Evolutionary conservation across 257 asterid genomes (phyloP).

Genomic region (Solanum stenotomum): DNA sequence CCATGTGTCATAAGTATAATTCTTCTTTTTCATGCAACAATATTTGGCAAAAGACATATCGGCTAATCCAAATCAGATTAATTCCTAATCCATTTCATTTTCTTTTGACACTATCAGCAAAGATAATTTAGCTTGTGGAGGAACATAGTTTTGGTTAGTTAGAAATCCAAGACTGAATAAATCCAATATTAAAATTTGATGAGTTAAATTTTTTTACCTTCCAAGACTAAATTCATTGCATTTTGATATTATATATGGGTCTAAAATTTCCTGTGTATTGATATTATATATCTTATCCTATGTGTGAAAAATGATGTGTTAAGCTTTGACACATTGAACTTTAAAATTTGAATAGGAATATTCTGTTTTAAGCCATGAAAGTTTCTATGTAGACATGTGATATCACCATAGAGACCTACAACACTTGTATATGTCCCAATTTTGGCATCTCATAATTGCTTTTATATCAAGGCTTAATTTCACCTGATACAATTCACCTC

Average conservation of each 20-base stretch:
- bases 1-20: not conserved
- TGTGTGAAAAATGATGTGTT: not conserved
- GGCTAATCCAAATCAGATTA: too few species aligned
- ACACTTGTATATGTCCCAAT: not conserved
- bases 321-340: not conserved
- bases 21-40: not conserved
- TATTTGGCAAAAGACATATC: not conserved
- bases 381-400: not conserved
- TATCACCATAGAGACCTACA: not conserved
- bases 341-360: not conserved
- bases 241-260: not conserved
- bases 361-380: not conserved
- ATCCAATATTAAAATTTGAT: not conserved
- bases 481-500: not conserved
- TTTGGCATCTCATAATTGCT: not conserved
- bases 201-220: not conserved
- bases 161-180: not conserved
- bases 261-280: not conserved
- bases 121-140: too few species aligned
- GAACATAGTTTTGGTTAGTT: not conserved
- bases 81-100: too few species aligned
- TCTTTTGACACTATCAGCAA: not conserved
- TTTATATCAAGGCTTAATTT: not conserved
- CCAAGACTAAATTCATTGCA: not conserved
- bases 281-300: not conserved